Evolutionary conservation across 176 grass and related monocot genomes (phyloP).

Genomic region (Chrysopogon serrulatus): DNA sequence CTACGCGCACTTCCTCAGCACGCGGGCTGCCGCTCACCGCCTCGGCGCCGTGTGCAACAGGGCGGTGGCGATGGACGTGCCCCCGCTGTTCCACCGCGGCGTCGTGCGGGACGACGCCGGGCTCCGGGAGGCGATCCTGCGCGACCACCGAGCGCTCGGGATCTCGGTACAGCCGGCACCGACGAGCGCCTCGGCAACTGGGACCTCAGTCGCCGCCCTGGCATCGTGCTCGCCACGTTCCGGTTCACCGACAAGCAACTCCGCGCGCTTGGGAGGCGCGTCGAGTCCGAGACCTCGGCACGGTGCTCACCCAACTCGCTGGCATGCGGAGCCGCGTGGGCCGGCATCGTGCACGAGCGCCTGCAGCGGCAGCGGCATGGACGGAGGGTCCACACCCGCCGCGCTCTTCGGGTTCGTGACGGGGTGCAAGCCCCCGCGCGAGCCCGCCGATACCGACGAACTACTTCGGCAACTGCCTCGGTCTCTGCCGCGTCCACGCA

Average conservation of each 20-base stretch:
- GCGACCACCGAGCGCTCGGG: neutral
- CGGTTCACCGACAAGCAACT: conserved; percentile 27
- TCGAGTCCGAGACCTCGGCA: neutral
- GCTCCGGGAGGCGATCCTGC: conserved; percentile 20
- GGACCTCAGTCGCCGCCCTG: conserved; percentile 9
- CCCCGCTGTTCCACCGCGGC: conserved; percentile 50
- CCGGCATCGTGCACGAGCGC: conserved; percentile 48
- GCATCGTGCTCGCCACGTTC: conserved; percentile 26
- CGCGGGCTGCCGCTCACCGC: conserved; percentile 36
- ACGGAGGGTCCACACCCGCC: too few species aligned
- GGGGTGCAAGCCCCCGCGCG: conserved; percentile 42
- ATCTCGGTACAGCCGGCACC: neutral
- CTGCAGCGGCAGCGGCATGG: neutral
- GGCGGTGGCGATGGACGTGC: neutral
- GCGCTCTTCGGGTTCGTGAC: conserved; percentile 64
- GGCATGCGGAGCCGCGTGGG: conserved; percentile 72
- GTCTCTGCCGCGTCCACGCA: conserved; percentile 45
- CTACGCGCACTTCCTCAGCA: conserved; percentile 69
- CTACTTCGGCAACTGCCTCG: conserved; percentile 81
- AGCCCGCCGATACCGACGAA: conserved; percentile 33
- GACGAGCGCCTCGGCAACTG: neutral
- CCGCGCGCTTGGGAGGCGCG: neutral
- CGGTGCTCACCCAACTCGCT: conserved; percentile 58
- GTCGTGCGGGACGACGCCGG: conserved; percentile 42
- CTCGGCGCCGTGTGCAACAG: neutral